Evolutionary conservation across 495 filamentous ascomycete species (phyloP).

Genomic region (Neurospora sp.): DNA sequence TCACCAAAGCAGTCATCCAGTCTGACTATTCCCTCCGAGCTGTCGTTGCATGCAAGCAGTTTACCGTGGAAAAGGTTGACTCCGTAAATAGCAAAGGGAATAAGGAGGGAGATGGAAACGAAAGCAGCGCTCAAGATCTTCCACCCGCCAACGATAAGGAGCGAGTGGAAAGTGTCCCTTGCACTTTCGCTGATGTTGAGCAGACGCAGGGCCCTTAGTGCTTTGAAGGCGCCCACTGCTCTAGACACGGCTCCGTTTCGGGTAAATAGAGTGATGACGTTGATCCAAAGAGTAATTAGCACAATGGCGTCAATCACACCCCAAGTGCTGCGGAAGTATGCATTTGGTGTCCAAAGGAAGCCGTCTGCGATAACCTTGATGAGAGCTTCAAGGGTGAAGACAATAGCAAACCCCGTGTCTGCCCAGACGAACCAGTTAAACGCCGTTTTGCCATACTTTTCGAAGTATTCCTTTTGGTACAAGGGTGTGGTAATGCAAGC

Average conservation of each 20-base stretch:
- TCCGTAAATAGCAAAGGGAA: slow-evolving; percentile 94
- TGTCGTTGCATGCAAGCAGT: slow-evolving; percentile 74
- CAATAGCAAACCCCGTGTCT: slow-evolving; percentile 76
- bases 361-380: slow-evolving; percentile 97
- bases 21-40: slow-evolving; percentile 33
- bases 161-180: slow-evolving; percentile 89
- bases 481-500: slow-evolving; percentile 91
- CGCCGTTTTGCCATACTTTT: slow-evolving; percentile 29
- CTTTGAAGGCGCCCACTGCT: slow-evolving; percentile 94
- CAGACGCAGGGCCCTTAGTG: slow-evolving; percentile 81
- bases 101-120: slow-evolving; percentile 85
- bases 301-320: slow-evolving; percentile 93
- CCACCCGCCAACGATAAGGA: slow-evolving; percentile 86
- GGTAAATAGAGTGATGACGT: slow-evolving; percentile 70
- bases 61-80: slow-evolving; percentile 85
- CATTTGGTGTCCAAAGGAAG: slow-evolving; percentile 94
- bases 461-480: slow-evolving; percentile 79
- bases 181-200: slow-evolving; percentile 96
- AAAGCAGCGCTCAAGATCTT: slow-evolving; percentile 82
- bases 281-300: slow-evolving; percentile 90
- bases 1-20: slow-evolving; percentile 75
- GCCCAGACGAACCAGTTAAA: slow-evolving; percentile 87
- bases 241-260: slow-evolving; percentile 73
- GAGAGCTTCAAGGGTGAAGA: slow-evolving; percentile 79
- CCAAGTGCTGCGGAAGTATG: slow-evolving; percentile 94